Evolutionary conservation across 2,329 filamentous ascomycete genomes (phyloP).

Genomic region (Alternaria sp.): DNA sequence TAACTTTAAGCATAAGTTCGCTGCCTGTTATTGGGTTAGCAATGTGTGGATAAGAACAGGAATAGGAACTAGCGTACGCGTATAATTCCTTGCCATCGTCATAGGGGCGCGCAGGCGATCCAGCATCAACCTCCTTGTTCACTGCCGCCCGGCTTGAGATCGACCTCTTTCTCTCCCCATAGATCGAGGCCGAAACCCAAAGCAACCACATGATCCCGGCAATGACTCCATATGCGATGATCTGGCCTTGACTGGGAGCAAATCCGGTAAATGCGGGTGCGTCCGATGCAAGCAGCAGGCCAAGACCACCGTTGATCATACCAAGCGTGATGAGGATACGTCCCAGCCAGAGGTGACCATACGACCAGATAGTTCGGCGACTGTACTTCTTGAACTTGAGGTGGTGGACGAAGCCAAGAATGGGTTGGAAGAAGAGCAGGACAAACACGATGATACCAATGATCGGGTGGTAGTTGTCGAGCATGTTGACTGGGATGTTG

Average conservation of each 20-base stretch:
- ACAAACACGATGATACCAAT: constrained; percentile 61
- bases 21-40: not conserved
- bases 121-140: constrained; percentile 16
- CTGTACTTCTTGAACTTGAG: constrained; percentile 56
- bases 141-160: constrained; percentile 11
- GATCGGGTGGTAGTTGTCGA: constrained; percentile 56
- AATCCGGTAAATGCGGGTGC: constrained; percentile 33
- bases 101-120: constrained; percentile 1
- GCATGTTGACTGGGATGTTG: constrained; percentile 30
- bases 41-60: not conserved
- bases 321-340: constrained; percentile 58
- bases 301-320: constrained; percentile 64
- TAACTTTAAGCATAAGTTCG: not conserved
- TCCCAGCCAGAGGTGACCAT: constrained; percentile 63
- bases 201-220: constrained; percentile 45
- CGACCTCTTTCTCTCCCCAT: constrained; percentile 33
- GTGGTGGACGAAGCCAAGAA: constrained; percentile 61
- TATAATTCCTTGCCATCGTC: constrained; percentile 23
- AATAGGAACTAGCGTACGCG: constrained; percentile 9
- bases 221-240: constrained; percentile 43
- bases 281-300: constrained; percentile 49
- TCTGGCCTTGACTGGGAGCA: constrained; percentile 32
- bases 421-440: constrained; percentile 61
- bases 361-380: constrained; percentile 55
- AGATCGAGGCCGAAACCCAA: constrained; percentile 36